These are phyloP conservation scores for Pleurotus platypus DNA, from an alignment of 768 basidiomycete species.

Conservation along the genomic window DNA sequence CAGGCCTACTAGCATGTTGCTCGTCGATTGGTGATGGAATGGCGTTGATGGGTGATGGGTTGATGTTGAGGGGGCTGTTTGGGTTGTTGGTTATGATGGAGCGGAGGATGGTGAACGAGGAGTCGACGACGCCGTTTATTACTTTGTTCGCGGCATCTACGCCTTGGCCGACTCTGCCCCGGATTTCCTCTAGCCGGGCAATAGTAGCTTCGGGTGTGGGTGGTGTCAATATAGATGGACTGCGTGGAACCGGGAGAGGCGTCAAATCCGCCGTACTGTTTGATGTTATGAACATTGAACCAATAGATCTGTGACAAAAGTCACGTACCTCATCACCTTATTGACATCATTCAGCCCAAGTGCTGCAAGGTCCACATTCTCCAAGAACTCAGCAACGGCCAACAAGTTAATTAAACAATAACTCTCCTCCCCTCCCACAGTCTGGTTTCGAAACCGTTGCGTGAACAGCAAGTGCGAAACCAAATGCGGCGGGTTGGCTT, in stretches of 20 bases:
- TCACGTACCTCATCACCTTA: slow-evolving; percentile 49
- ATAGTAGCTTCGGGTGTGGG: slow-evolving; percentile 34
- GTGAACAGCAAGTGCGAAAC: slow-evolving; percentile 68
- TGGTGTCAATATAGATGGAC: slow-evolving; percentile 33
- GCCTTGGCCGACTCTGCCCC: slow-evolving; percentile 72
- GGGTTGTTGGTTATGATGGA: slow-evolving; percentile 53
- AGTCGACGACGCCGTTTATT: slow-evolving; percentile 85
- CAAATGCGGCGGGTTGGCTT: slow-evolving; percentile 82
- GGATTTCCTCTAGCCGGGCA: slow-evolving; percentile 48
- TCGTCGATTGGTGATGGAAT: slow-evolving; percentile 12
- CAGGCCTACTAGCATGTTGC: slow-evolving; percentile 30
- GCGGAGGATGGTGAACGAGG: slow-evolving; percentile 83
- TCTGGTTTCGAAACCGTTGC: slow-evolving; percentile 54
- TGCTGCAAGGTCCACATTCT: slow-evolving; percentile 83
- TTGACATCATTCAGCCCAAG: slow-evolving; percentile 56
- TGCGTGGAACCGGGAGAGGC: slow-evolving; percentile 72
- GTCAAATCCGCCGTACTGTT: slow-evolving; percentile 72
- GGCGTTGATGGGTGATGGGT: slow-evolving; percentile 9
- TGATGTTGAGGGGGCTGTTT: slow-evolving; percentile 12
- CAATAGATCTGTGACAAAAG: slow-evolving; percentile 5
- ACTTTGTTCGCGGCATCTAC: slow-evolving; percentile 81
- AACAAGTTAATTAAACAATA: slow-evolving; percentile 94
- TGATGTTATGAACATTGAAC: not conserved
- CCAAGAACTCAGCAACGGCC: slow-evolving; percentile 94
- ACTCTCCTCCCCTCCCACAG: slow-evolving; percentile 75